These are phyloP conservation scores for Microcera coccophila DNA, from an alignment of 2,329 filamentous ascomycete species.

Conservation along the genomic window DNA sequence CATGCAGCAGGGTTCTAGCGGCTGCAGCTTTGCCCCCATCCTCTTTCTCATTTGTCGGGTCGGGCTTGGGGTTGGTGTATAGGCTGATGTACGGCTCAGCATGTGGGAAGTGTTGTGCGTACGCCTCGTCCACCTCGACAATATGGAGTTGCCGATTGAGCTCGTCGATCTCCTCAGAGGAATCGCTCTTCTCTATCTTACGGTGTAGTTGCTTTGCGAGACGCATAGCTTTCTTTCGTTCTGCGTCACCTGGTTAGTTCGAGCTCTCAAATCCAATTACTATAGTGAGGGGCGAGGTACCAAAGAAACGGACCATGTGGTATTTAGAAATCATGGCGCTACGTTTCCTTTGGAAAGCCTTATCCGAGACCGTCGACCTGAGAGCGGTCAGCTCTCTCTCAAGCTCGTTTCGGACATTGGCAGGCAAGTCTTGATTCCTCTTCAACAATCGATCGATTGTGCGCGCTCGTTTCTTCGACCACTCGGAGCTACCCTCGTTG, in stretches of 20 bases:
- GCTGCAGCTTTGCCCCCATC: constrained; percentile 37
- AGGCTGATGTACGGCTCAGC: constrained; percentile 66
- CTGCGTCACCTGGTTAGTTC: constrained; percentile 37
- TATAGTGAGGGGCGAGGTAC: constrained; percentile 40
- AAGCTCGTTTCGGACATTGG: constrained; percentile 63
- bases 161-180: constrained; percentile 47
- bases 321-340: constrained; percentile 72
- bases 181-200: constrained; percentile 49
- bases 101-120: constrained; percentile 68
- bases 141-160: constrained; percentile 60
- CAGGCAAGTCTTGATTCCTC: constrained; percentile 59
- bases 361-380: constrained; percentile 58
- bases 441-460: constrained; percentile 65
- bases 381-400: constrained; percentile 68
- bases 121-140: constrained; percentile 70
- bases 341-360: constrained; percentile 57
- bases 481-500: constrained; percentile 50
- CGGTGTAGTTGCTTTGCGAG: constrained; percentile 62
- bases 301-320: constrained; percentile 82
- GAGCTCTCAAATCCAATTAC: not conserved
- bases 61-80: constrained; percentile 41
- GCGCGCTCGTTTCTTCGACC: constrained; percentile 67
- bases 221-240: constrained; percentile 68
- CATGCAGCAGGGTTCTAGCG: constrained; percentile 42
- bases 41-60: constrained; percentile 30